Evolutionary conservation across 345 rosid species (phyloP).

Genomic region (Turnera subulata): DNA sequence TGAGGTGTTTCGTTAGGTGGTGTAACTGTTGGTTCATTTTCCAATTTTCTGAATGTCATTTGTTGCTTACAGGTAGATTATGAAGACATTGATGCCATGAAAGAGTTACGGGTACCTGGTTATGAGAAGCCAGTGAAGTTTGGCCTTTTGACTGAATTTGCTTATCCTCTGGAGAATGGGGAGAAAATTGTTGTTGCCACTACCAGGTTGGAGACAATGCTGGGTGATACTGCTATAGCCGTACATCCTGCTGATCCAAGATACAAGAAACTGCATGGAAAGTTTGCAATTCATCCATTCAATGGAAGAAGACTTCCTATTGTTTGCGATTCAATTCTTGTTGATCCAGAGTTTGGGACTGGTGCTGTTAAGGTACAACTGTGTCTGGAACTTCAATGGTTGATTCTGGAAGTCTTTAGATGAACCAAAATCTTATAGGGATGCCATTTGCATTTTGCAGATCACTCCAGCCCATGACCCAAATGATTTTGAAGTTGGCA

Average conservation of each 20-base stretch:
- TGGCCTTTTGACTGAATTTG: slow-evolving; percentile 88
- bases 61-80: slow-evolving; percentile 65
- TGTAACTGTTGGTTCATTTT: slow-evolving; percentile 10
- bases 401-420: not conserved
- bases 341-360: slow-evolving; percentile 88
- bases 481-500: slow-evolving; percentile 92
- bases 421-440: slow-evolving; percentile 4
- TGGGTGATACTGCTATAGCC: slow-evolving; percentile 95
- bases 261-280: slow-evolving; percentile 83
- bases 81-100: slow-evolving; percentile 66
- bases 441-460: slow-evolving; percentile 37
- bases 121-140: slow-evolving; percentile 84
- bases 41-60: slow-evolving; percentile 19
- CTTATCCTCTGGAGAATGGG: slow-evolving; percentile 76
- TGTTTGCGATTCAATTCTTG: slow-evolving; percentile 71
- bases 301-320: slow-evolving; percentile 82
- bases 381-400: slow-evolving; percentile 14
- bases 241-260: slow-evolving; percentile 85
- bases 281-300: slow-evolving; percentile 84
- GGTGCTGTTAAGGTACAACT: slow-evolving; percentile 86
- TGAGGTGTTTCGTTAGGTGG: slow-evolving; percentile 25
- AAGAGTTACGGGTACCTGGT: slow-evolving; percentile 65
- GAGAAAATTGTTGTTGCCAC: slow-evolving; percentile 97
- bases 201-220: slow-evolving; percentile 96
- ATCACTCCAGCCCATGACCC: slow-evolving; percentile 98